These are phyloP conservation scores for Suillus luteus DNA, from an alignment of 768 basidiomycete species.

Conservation along the genomic window DNA sequence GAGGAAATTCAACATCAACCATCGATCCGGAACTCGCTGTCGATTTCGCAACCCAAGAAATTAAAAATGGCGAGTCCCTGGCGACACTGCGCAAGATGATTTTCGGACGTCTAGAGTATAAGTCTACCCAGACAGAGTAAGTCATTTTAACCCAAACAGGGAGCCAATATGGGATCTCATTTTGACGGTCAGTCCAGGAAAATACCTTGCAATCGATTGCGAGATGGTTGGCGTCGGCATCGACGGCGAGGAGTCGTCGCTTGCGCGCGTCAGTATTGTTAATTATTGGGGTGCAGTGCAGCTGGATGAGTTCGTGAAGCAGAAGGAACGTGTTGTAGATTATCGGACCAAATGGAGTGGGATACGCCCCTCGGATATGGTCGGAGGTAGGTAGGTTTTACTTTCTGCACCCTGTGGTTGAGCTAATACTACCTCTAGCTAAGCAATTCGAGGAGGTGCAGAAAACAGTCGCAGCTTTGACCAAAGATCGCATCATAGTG, in stretches of 20 bases:
- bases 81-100: conserved; percentile 53
- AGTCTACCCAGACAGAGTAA: conserved; percentile 46
- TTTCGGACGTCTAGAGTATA: conserved; percentile 45
- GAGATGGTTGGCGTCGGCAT: conserved; percentile 97
- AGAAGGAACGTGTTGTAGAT: conserved; percentile 87
- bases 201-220: conserved; percentile 86
- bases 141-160: conserved; percentile 23
- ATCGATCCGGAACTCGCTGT: conserved; percentile 12
- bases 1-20: conserved; percentile 1
- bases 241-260: conserved; percentile 77
- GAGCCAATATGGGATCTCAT: conserved; percentile 13
- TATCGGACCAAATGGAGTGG: conserved; percentile 92
- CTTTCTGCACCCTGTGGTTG: not conserved
- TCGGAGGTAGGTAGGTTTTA: conserved; percentile 49
- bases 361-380: conserved; percentile 73
- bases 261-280: conserved; percentile 88
- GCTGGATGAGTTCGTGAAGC: conserved; percentile 84
- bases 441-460: conserved; percentile 81
- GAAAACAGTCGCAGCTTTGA: conserved; percentile 68
- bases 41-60: conserved; percentile 27
- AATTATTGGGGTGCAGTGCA: conserved; percentile 83
- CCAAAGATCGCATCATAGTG: conserved; percentile 78
- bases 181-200: conserved; percentile 53
- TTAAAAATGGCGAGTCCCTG: conserved; percentile 52
- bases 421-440: conserved; percentile 44